These are phyloP conservation scores for Batkoa obscura DNA, from an alignment of 371 early-diverging fungal genomes.

Conservation along the genomic window DNA sequence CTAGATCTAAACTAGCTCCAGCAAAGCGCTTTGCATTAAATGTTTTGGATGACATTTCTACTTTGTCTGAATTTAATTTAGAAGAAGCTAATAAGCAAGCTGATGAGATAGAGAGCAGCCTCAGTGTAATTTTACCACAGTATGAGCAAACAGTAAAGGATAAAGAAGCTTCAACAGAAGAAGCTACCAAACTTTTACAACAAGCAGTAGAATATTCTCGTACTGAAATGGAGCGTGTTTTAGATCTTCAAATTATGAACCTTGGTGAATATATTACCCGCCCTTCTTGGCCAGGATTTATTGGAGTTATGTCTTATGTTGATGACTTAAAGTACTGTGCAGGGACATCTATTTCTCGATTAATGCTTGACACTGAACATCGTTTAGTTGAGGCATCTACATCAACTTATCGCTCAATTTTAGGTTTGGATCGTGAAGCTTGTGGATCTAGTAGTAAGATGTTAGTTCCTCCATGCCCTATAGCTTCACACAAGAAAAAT, in stretches of 20 bases:
- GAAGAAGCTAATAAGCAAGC: slow-evolving; percentile 14
- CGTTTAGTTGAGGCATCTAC: background rate
- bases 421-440: background rate
- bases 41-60: slow-evolving; percentile 42
- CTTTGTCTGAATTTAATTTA: slow-evolving; percentile 30
- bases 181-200: background rate
- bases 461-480: background rate
- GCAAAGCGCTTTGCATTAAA: slow-evolving; percentile 78
- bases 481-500: background rate
- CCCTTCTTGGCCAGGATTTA: background rate
- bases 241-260: background rate
- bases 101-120: slow-evolving; percentile 3
- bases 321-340: background rate
- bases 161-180: background rate
- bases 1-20: slow-evolving; percentile 82
- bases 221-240: background rate
- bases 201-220: background rate
- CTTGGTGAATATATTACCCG: background rate
- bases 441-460: background rate
- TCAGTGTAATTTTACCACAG: background rate
- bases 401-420: background rate
- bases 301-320: background rate
- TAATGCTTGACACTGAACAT: background rate
- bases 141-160: slow-evolving; percentile 1
- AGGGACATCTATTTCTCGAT: background rate